Conservation (phyloP, 2,329 filamentous ascomycete genomes). For the Orbilia quercus region DNA sequence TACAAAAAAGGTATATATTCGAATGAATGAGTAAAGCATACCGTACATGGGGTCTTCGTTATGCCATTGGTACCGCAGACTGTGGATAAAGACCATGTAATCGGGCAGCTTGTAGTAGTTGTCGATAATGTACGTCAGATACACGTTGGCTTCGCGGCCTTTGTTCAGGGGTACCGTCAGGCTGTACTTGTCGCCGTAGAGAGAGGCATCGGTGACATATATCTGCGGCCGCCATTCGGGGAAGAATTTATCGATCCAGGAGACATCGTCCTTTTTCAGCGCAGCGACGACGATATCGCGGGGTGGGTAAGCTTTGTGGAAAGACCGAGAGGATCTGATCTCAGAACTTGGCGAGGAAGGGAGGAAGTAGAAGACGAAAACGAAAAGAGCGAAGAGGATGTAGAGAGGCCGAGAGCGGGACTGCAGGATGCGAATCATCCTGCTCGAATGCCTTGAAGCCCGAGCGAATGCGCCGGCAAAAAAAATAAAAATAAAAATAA, state of each 20-base stretch:
- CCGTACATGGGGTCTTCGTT: constrained; percentile 65
- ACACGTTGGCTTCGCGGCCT: constrained; percentile 73
- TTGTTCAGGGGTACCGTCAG: constrained; percentile 64
- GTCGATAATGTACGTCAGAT: constrained; percentile 73
- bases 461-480: too few species aligned
- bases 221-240: constrained; percentile 60
- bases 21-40: constrained; percentile 2
- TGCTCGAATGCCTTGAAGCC: background rate
- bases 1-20: background rate
- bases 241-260: constrained; percentile 65
- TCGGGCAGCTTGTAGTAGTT: constrained; percentile 68
- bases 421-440: constrained; percentile 38
- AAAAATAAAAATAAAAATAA: too few species aligned
- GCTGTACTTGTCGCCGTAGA: constrained; percentile 39
- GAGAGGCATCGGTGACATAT: constrained; percentile 56
- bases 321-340: background rate
- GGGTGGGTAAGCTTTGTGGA: constrained; percentile 22
- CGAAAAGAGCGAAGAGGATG: constrained; percentile 33
- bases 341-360: constrained; percentile 22
- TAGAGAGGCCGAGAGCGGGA: constrained; percentile 30
- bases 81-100: constrained; percentile 54
- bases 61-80: constrained; percentile 53
- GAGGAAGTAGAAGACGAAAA: constrained; percentile 44
- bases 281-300: constrained; percentile 62
- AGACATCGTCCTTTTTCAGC: constrained; percentile 61